These are phyloP conservation scores for Hysterangium stoloniferum DNA, from an alignment of 768 basidiomycete species.

Conservation along the genomic window DNA sequence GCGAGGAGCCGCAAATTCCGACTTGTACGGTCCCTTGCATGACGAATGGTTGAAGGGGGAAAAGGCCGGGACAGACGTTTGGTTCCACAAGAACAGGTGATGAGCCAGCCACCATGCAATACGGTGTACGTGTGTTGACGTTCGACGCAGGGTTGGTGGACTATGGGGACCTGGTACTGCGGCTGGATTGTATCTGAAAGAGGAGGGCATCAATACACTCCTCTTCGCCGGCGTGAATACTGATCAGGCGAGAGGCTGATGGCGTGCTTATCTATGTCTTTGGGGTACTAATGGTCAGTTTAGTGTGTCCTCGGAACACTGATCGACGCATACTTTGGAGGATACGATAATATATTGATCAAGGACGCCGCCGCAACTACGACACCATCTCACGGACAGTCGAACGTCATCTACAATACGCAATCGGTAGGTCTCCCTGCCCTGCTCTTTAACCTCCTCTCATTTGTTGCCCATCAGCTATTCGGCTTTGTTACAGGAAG, in stretches of 20 bases:
- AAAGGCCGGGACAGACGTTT: constrained; percentile 51
- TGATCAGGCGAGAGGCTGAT: constrained; percentile 45
- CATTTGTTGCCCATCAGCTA: background rate
- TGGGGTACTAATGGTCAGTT: background rate
- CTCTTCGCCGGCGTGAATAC: constrained; percentile 61
- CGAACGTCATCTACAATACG: constrained; percentile 49
- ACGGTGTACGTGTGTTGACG: background rate
- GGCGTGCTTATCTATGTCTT: background rate
- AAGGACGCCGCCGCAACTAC: constrained; percentile 54
- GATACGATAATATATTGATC: constrained; percentile 55
- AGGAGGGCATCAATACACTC: constrained; percentile 53
- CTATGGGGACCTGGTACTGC: constrained; percentile 56
- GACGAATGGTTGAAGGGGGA: constrained; percentile 43
- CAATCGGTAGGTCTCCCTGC: constrained; percentile 34
- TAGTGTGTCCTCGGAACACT: constrained; percentile 61
- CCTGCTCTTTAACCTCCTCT: background rate
- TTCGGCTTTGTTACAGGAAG: background rate
- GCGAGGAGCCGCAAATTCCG: constrained; percentile 50
- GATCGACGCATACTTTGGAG: constrained; percentile 53
- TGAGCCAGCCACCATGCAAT: background rate
- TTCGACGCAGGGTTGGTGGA: constrained; percentile 45
- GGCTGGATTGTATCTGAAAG: constrained; percentile 52
- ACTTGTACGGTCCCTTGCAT: constrained; percentile 57
- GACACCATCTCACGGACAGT: constrained; percentile 46
- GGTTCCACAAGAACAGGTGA: constrained; percentile 66